phyloP scores from a whole-genome alignment of 257 asterid species.

The Gynochthodes officinalis region DNA sequence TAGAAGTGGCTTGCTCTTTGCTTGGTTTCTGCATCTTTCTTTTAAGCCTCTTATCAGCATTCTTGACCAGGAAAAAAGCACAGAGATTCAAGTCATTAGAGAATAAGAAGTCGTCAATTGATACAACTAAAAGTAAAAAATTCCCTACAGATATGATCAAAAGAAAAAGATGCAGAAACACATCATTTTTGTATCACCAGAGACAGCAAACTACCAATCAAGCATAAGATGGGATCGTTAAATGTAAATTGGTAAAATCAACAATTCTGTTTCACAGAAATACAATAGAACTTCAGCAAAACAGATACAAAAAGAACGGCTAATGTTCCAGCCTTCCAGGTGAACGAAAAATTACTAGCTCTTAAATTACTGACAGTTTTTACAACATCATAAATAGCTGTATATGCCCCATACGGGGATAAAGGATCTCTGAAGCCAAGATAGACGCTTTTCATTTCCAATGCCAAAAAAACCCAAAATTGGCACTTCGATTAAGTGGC shows the following conservation, averaged over 20 bases:
- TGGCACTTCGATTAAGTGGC: neutral
- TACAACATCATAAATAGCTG: neutral
- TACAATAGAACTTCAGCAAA: neutral
- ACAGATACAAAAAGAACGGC: neutral
- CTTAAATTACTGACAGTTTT: neutral
- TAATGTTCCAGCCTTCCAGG: neutral
- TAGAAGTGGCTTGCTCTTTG: neutral
- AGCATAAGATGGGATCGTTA: neutral
- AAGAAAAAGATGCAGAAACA: neutral
- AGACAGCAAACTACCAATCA: neutral
- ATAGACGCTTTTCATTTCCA: neutral
- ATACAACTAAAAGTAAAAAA: neutral
- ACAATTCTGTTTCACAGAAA: neutral
- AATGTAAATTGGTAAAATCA: neutral
- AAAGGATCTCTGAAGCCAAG: neutral
- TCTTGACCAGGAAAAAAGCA: neutral
- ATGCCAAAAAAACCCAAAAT: neutral
- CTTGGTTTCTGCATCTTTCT: slow-evolving; percentile 3
- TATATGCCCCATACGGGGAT: neutral
- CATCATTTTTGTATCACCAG: neutral
- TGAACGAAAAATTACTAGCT: neutral
- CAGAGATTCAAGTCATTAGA: neutral
- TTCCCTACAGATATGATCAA: neutral
- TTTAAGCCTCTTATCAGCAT: neutral
- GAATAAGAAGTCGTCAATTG: neutral